Evolutionary conservation across 2,329 filamentous ascomycete genomes (phyloP), one percentile per base, ranked within the genome.

Genomic region (Ceratocystis diversiconidia): DNA sequence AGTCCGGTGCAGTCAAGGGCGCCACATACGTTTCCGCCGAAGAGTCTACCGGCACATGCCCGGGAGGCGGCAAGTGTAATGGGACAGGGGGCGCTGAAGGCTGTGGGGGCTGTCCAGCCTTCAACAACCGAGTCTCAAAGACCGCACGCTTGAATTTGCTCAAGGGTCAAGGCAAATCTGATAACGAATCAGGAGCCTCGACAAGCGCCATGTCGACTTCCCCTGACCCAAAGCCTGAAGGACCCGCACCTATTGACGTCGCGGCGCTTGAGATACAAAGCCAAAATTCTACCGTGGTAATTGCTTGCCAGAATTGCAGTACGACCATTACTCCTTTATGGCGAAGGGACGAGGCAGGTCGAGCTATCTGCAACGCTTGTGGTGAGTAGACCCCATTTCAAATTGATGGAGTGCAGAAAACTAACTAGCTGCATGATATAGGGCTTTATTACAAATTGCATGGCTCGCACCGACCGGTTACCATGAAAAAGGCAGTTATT

Each of bases 401-500:
- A 8, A 3, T 8, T 25, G 22, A 3, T 22, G 48, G n/a, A 8
- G 17, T 19, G 48, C 4, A 52, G 48, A 41, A 25, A 55, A 55
- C 50, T 55, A 55, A 55, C 50, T 5, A 4, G 19, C 8, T 22
- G 28, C 5, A 36, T n/a, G 15, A 41, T 30, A 3, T 70, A 96
- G 91, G 92, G 3, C 79, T 99, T 2, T 99, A 99, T 75, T 91
- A 95, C 78, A 97, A 97, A 75, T 84, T 99, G 2, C 94, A 99
- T 73, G 92, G 92, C 65, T 86, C 91, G 36, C 92, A 96, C 75
- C 84, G 94, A 52, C 94, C 94, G 0, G 90, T 94, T 4, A 90
- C 90, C n/a, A 97, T 99, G 94, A 99, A 97, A 76, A 97, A 96
- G 75, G 88, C 90, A 2, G 89, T 95, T 30, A 99, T 99, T 74